Base-by-base conservation (phyloP, 768 basidiomycete species). In the Boletus pseudopeckii region DNA sequence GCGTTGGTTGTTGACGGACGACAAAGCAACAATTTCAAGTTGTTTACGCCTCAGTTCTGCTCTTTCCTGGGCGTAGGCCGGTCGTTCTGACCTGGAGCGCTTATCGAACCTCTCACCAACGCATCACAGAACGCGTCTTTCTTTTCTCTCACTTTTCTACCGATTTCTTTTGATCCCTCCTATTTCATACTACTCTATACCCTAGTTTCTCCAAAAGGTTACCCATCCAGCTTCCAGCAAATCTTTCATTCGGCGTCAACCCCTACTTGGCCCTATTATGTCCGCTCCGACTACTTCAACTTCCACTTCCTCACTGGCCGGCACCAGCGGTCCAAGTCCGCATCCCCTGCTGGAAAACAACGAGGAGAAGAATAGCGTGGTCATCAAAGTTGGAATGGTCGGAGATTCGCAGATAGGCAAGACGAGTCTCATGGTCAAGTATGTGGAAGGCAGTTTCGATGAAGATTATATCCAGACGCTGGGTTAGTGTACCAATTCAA, bases 381-480 rank as follows among this genome's bases (percentile, higher is more conserved):
- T 96, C 49, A 90, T 97, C 72, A 98, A 99, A 73, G 96, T 99
- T 47, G 96, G 96, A 52, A 99, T 99, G 96, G 93, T 99, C 44
- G 97, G 97, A 46, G 96, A 99, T 77, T 94, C 93, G 66, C 96
- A 98, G 78, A 98, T 98, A 68, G 95, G 96, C 63, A 98, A 98
- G 82, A 98, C 96, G 59, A 93, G 91, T 74, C 79, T 98, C 70
- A 98, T 98, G 96, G 95, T 98, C 73, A 98, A 98, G 77, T 98
- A 98, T 68, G 95, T 98, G 56, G 96, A 99, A 76, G 96, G 96
- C 48, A 92, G 89, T 74, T 97, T 96, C 72, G 94, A 97, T 74
- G 94, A 96, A 78, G 96, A 98, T 72, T 98, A 98, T 76, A 98
- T 99, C 71, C 96, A 98, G 83, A 98, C 96, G 75, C 86, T 99